Evolutionary conservation across 2,329 filamentous ascomycete species (phyloP).

Genomic region (Trichoderma polysporum): DNA sequence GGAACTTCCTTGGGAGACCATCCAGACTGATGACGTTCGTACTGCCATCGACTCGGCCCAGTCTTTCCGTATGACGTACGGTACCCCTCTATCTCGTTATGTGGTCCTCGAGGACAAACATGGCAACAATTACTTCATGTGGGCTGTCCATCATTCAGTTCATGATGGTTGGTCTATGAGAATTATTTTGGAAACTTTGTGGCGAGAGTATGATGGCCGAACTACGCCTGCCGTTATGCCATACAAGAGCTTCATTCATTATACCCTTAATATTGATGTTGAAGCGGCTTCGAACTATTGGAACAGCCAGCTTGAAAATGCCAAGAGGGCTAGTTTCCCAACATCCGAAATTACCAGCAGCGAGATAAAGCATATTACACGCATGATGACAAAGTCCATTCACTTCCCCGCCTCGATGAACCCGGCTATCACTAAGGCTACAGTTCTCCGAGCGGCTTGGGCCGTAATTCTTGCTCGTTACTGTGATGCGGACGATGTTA

Average conservation of each 20-base stretch:
- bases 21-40: background rate
- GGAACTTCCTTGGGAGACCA: constrained; percentile 11
- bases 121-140: constrained; percentile 23
- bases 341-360: background rate
- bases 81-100: constrained; percentile 10
- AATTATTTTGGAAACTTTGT: constrained; percentile 23
- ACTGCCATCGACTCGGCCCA: background rate
- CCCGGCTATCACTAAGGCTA: constrained; percentile 23
- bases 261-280: constrained; percentile 7
- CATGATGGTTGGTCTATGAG: constrained; percentile 32
- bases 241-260: constrained; percentile 8
- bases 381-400: constrained; percentile 11
- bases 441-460: constrained; percentile 32
- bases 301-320: constrained; percentile 21
- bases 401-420: constrained; percentile 2
- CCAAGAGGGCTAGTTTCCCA: constrained; percentile 20
- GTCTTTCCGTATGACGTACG: constrained; percentile 13
- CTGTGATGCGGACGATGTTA: constrained; percentile 14
- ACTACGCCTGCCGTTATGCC: background rate
- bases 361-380: constrained; percentile 9
- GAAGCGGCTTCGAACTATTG: constrained; percentile 20
- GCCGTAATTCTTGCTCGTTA: constrained; percentile 22
- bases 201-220: constrained; percentile 8
- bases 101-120: background rate
- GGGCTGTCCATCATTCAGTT: constrained; percentile 30